Evolutionary conservation across 1,284 basidiomycete genomes (phyloP).

Genomic region (Marasmius oreades): DNA sequence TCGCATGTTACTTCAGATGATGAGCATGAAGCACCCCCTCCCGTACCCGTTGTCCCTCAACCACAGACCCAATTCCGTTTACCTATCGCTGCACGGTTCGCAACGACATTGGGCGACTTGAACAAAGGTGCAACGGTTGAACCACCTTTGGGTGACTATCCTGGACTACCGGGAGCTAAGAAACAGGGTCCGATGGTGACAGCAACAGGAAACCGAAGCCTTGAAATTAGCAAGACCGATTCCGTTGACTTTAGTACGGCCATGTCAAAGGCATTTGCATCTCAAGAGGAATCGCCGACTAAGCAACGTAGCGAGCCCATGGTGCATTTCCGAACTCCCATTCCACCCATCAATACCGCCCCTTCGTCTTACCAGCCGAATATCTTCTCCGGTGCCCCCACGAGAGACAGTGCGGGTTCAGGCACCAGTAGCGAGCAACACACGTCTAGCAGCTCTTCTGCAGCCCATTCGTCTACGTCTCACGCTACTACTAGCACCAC

Average conservation of each 20-base stretch:
- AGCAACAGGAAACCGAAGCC: not conserved
- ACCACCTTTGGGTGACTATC: constrained; percentile 8
- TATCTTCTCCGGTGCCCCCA: not conserved
- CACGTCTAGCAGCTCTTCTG: not conserved
- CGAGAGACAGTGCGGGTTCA: not conserved
- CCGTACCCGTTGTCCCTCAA: constrained; percentile 32
- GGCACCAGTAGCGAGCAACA: not conserved
- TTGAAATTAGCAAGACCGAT: not conserved
- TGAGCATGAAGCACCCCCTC: constrained; percentile 16
- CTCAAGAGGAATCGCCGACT: not conserved
- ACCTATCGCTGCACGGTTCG: constrained; percentile 52
- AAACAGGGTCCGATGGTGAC: not conserved
- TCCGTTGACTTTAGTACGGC: not conserved
- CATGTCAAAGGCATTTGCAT: not conserved
- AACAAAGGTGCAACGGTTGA: constrained; percentile 6
- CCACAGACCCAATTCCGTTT: constrained; percentile 32
- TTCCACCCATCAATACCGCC: not conserved
- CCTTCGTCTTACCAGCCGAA: not conserved
- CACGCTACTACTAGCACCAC: not conserved
- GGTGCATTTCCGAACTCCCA: not conserved
- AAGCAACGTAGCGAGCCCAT: not conserved
- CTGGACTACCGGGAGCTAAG: not conserved
- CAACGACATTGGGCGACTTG: constrained; percentile 28
- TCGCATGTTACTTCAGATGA: constrained; percentile 5
- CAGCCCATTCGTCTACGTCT: not conserved